Evolutionary conservation across 495 filamentous ascomycete genomes (phyloP), one percentile per base, ranked within the genome.

Genomic region (Hypoxylon fragiforme): DNA sequence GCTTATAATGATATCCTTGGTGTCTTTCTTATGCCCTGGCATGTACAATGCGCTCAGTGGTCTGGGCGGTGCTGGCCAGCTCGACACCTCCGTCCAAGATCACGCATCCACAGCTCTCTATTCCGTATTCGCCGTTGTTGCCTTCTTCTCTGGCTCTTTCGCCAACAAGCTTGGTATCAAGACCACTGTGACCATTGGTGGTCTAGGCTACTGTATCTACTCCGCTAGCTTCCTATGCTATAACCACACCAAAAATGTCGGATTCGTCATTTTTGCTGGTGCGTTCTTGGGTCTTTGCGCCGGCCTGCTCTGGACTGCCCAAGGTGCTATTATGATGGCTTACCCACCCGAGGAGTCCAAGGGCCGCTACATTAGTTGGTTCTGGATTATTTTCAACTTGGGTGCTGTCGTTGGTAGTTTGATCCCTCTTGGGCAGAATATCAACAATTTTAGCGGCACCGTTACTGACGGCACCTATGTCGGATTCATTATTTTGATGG

Each of bases 321-420:
- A 97, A 72, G 92, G 92, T 50, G 88, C 90, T 16, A 88, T 97
- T 65, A 96, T 97, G 92, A 92, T 96, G 86, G 85, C 87, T 48
- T 96, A 97, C 69, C 92, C 92, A 0, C 74, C 79, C 35, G 92
- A 96, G 65, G 71, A 80, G 13, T 76, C 83, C 39, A 97, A 97
- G 74, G 92, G 92, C 32, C 82, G 87, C 35, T 97, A 88, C 65
- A 96, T 96, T 64, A 87, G 88, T 32, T 81, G 84, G 69, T 96
- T 97, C 71, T 97, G 92, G 92, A 82, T 89, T 46, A 96, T 97
- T 61, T 97, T 96, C 79, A 97, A 97, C 70, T 68, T 91, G 24
- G 92, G 92, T 54, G 92, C 84, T 63, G 92, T 96, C 47, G 90
- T 96, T 75, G 92, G 92, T 21, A 85, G 85, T 52, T 77, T 96